Percentiles rank a stretch among this genome's conserved stretches.
phyloP scores from a whole-genome alignment of 2,329 filamentous ascomycete genomes.

The Botryotinia calthae region DNA sequence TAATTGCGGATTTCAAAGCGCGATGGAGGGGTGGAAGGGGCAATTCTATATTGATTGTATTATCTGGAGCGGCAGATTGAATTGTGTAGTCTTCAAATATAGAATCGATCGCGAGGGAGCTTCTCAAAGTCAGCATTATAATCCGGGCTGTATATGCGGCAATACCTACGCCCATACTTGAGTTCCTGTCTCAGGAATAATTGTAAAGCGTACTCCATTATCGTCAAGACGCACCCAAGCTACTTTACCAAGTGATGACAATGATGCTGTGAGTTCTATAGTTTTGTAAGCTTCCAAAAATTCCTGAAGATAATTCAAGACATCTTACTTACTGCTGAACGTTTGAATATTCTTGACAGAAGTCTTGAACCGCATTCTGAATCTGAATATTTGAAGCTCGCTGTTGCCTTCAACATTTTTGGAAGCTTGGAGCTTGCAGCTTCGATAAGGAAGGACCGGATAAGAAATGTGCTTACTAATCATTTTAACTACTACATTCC shows the following conservation, averaged over 20 bases:
- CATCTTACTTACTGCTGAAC: slow-evolving; percentile 54
- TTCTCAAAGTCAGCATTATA: slow-evolving; percentile 31
- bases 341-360: slow-evolving; percentile 65
- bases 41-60: slow-evolving; percentile 95
- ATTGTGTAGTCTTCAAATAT: slow-evolving; percentile 86
- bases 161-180: slow-evolving; percentile 87
- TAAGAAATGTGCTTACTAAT: slow-evolving; percentile 8
- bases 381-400: slow-evolving; percentile 33
- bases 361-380: slow-evolving; percentile 63
- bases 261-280: slow-evolving; percentile 60
- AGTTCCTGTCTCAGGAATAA: slow-evolving; percentile 89
- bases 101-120: slow-evolving; percentile 66
- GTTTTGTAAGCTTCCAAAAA: slow-evolving; percentile 22
- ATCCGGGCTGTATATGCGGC: slow-evolving; percentile 36
- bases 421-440: neutral
- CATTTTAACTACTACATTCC: neutral
- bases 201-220: slow-evolving; percentile 85
- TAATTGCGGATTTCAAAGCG: slow-evolving; percentile 84
- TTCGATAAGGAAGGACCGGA: neutral
- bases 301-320: neutral
- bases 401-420: neutral
- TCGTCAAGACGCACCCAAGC: slow-evolving; percentile 68
- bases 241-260: slow-evolving; percentile 53
- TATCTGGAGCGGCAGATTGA: slow-evolving; percentile 76
- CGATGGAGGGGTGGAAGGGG: slow-evolving; percentile 84